A percentile compares a stretch with the other conserved stretches of the same genome.
phyloP scores from a whole-genome alignment of 2,329 filamentous ascomycete genomes.

The Cercospora beticola region DNA sequence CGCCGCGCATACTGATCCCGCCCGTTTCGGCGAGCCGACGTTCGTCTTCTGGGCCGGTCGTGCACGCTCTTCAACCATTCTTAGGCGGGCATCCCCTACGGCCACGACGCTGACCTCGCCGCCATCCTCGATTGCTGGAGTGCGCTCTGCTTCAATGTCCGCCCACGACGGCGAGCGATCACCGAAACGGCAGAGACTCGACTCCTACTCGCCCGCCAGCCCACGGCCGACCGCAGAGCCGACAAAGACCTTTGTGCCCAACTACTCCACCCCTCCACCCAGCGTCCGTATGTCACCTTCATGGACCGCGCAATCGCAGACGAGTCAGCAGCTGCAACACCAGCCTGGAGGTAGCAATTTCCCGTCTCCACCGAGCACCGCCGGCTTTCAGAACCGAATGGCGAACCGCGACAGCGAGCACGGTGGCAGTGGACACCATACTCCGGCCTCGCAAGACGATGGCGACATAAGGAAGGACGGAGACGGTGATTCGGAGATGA shows the following conservation, averaged over 20 bases:
- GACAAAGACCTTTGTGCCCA: constrained; percentile 44
- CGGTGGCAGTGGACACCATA: constrained; percentile 30
- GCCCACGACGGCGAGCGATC: constrained; percentile 34
- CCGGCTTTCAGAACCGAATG: constrained; percentile 35
- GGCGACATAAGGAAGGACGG: constrained; percentile 36
- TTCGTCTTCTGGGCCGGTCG: constrained; percentile 1
- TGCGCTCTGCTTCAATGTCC: constrained; percentile 30
- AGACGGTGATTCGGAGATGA: constrained; percentile 47
- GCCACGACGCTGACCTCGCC: constrained; percentile 4
- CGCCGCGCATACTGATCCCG: constrained; percentile 4
- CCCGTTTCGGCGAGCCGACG: constrained; percentile 6
- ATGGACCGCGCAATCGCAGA: constrained; percentile 38
- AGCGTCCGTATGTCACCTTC: constrained; percentile 50
- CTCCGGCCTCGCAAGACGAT: constrained; percentile 31
- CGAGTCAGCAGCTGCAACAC: constrained; percentile 17
- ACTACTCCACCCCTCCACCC: constrained; percentile 47
- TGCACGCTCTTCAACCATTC: constrained; percentile 13
- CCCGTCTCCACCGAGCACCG: constrained; percentile 46
- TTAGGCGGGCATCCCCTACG: constrained; percentile 18
- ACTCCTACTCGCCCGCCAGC: constrained; percentile 46
- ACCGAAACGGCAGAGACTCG: constrained; percentile 39
- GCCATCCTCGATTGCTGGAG: constrained; percentile 2
- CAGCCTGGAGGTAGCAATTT: constrained; percentile 30
- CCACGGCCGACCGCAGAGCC: constrained; percentile 40
- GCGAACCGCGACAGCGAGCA: constrained; percentile 28